These are phyloP conservation scores for Geosmithia morbida DNA, from an alignment of 2,329 filamentous ascomycete genomes.

Conservation along the genomic window DNA sequence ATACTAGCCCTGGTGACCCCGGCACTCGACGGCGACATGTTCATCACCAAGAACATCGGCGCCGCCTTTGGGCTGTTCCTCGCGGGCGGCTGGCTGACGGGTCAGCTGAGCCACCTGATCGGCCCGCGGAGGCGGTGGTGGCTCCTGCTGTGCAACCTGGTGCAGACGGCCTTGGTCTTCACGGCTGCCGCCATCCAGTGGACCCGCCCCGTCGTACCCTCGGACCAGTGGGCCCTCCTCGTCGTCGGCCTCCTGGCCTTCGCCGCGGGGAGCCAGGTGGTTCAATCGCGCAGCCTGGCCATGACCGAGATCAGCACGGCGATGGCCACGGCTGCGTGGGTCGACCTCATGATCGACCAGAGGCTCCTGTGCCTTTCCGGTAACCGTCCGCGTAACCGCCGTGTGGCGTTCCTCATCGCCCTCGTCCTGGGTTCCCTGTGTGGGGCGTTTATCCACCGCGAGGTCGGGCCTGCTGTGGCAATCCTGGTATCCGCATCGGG, in stretches of 20 bases:
- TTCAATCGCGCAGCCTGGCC: constrained; percentile 35
- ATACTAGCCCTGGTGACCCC: constrained; percentile 34
- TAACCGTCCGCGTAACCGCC: constrained; percentile 35
- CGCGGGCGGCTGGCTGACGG: constrained; percentile 35
- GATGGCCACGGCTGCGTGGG: constrained; percentile 49
- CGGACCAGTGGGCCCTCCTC: constrained; percentile 22
- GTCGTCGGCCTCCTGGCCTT: constrained; percentile 38
- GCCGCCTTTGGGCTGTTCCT: constrained; percentile 41
- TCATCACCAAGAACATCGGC: constrained; percentile 38
- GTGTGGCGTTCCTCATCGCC: constrained; percentile 31
- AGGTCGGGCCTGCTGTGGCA: constrained; percentile 24
- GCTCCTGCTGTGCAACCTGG: constrained; percentile 36
- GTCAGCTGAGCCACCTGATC: constrained; percentile 39
- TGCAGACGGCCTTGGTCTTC: constrained; percentile 42
- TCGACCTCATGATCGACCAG: constrained; percentile 43
- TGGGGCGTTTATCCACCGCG: constrained; percentile 33
- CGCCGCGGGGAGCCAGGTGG: constrained; percentile 43
- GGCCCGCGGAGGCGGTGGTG: constrained; percentile 35
- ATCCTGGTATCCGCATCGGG: constrained; percentile 27
- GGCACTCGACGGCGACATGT: constrained; percentile 28
- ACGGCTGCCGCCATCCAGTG: constrained; percentile 34
- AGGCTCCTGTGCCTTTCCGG: constrained; percentile 23
- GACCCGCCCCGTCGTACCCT: constrained; percentile 16
- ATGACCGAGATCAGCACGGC: constrained; percentile 50
- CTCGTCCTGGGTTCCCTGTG: constrained; percentile 33